Percentiles rank a stretch among this genome's conserved stretches.
phyloP scores from a whole-genome alignment of 495 filamentous ascomycete species.

The Choiromyces venosus region DNA sequence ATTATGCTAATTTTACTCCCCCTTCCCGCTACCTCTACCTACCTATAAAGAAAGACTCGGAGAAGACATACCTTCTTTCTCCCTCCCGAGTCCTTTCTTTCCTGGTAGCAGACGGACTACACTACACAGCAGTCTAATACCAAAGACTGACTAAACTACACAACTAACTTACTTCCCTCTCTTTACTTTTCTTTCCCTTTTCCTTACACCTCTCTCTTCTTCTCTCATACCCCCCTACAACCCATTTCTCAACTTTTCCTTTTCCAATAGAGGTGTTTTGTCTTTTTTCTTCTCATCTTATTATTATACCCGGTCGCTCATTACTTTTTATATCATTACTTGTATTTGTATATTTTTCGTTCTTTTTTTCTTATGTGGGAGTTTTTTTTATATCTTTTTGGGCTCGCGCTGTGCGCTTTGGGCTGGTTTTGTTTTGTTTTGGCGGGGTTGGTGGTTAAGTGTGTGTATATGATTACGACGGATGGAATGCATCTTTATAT shows the following conservation, averaged over 20 bases:
- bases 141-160: background rate
- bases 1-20: background rate
- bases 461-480: background rate
- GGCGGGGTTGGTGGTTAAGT: background rate
- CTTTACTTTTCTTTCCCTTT: background rate
- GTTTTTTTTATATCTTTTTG: conserved; percentile 14
- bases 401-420: background rate
- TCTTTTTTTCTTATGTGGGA: conserved; percentile 11
- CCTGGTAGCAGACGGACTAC: too few relatives aligned
- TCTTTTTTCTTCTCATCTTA: conserved; percentile 1
- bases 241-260: conserved; percentile 20
- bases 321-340: conserved; percentile 18
- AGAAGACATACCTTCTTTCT: background rate
- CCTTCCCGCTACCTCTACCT: background rate
- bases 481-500: background rate
- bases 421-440: background rate
- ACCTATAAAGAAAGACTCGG: background rate
- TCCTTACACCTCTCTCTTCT: background rate
- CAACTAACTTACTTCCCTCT: background rate
- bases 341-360: conserved; percentile 16
- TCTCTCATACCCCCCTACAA: background rate
- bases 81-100: too few relatives aligned
- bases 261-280: conserved; percentile 5
- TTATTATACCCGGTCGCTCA: conserved; percentile 4
- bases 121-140: background rate